Evolutionary conservation across 208 protist species (phyloP), one percentile per base, ranked within the genome.

Genomic region (Crithidia expoeki): DNA sequence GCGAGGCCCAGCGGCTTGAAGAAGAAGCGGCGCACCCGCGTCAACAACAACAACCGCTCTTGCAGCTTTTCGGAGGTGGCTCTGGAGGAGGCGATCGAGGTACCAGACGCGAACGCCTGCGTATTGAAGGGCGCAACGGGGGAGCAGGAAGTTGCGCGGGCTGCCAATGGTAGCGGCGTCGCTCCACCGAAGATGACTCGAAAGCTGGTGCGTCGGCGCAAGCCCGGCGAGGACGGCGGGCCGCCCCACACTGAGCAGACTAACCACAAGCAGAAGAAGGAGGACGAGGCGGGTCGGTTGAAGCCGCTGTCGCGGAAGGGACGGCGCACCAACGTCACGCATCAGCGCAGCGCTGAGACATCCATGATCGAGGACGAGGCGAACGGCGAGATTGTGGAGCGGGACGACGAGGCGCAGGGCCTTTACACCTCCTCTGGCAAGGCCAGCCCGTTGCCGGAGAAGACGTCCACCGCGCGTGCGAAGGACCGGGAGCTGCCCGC

Each of bases 1-100:
- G 14, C 33, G 21, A 25, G 28, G 47, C 47, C 28, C 19, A n/a
- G 34, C 21, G 61, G 33, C 4, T 4, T 23, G 27, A 63, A 58
- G 32, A 84, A 69, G 64, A 82, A 75, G 46, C 74, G 78, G 9
- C 80, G 69, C 19, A 36, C 34, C 19, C 46, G 61, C 36, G 32
- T 34, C 49, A 58, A 49, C 56, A 61, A 36, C 44, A 81, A 79
- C 60, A 82, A 79, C 60, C 79, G 85, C 56, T 88, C 77, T 1
- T 85, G 81, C 74, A 84, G 68, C 50, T 88, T 90, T 51, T 51
- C 78, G 14, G 79, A 90, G 11, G 61, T 90, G 12, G 27, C 58
- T 7, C 12, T 81, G 21, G 79, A 78, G 3, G 69, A 70, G 38
- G 79, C 55, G 9, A 16, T 40, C 40, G 74, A 76, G 66, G 56